Conservation (phyloP, 768 basidiomycete genomes). For the Mycena belliarum region DNA sequence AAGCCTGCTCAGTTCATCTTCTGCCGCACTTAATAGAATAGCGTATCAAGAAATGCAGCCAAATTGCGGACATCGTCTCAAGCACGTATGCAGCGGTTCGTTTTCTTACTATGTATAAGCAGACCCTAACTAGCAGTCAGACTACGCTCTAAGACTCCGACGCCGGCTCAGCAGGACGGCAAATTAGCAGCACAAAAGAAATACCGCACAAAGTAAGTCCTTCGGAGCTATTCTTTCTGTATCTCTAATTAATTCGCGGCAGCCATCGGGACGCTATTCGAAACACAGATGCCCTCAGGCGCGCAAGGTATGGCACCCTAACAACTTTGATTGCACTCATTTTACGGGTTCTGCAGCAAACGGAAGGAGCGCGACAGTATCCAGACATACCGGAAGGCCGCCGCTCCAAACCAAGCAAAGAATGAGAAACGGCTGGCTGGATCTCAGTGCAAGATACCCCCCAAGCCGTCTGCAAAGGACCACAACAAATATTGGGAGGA, state of each 20-base stretch:
- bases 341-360: background rate
- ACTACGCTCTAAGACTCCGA: background rate
- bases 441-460: no score
- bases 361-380: background rate
- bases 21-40: background rate
- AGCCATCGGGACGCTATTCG: background rate
- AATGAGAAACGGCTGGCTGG: no score
- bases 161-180: background rate
- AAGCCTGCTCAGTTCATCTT: no score
- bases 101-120: background rate
- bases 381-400: no score
- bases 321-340: background rate
- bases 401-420: no score
- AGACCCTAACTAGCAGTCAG: background rate
- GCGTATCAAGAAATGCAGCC: background rate
- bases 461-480: no score
- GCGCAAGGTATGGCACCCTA: background rate
- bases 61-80: background rate
- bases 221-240: background rate
- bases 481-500: no score
- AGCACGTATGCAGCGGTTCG: background rate
- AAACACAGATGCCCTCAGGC: background rate
- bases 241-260: background rate
- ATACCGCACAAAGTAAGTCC: background rate
- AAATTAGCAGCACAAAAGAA: background rate